phyloP scores from a whole-genome alignment of 495 filamentous ascomycete genomes.

The Hypomontagnella submonticulosa region DNA sequence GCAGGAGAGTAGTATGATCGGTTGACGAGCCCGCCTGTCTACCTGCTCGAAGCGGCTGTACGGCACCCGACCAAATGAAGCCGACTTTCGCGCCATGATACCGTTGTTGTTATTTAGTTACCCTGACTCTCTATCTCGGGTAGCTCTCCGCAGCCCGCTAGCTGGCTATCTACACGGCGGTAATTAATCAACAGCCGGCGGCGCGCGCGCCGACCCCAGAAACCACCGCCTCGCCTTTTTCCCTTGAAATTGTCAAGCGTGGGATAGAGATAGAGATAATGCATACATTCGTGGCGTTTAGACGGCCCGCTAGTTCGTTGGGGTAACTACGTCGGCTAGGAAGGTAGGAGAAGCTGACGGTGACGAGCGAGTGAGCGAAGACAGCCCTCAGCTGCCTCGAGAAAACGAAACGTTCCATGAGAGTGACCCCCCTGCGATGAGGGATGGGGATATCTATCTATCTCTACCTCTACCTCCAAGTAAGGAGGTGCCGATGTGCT shows the following conservation, averaged over 20 bases:
- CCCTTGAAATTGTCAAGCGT: neutral
- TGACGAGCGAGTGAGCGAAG: neutral
- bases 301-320: neutral
- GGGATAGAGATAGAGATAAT: too few relatives aligned
- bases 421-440: neutral
- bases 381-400: neutral
- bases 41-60: neutral
- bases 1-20: too few relatives aligned
- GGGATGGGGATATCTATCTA: too few relatives aligned
- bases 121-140: neutral
- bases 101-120: too few relatives aligned
- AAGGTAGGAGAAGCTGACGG: neutral
- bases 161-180: slow-evolving; percentile 6
- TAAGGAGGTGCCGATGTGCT: too few relatives aligned
- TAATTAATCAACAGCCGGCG: slow-evolving; percentile 36
- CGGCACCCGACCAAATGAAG: neutral
- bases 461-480: too few relatives aligned
- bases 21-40: neutral
- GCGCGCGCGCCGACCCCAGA: neutral
- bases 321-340: neutral
- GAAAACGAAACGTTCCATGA: slow-evolving; percentile 14
- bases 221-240: slow-evolving; percentile 15
- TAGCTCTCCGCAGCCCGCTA: neutral
- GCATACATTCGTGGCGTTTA: too few relatives aligned
- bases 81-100: neutral